Percentiles rank a stretch among this genome's conserved stretches.
Evolutionary conservation across 768 basidiomycete genomes (phyloP).

Genomic region (Hirschioporus abietinus): DNA sequence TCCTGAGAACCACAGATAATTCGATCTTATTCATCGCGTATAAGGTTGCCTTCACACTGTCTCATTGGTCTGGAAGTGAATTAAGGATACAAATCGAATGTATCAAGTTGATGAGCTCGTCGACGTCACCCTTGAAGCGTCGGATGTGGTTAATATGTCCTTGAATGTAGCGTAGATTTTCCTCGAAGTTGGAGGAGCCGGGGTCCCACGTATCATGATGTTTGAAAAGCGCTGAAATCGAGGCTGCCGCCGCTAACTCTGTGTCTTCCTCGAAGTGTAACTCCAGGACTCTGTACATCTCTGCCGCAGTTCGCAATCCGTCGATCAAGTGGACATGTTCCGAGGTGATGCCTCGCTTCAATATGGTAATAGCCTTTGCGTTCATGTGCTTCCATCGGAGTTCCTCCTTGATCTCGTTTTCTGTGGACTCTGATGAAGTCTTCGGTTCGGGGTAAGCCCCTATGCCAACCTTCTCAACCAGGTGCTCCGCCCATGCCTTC

Average conservation of each 20-base stretch:
- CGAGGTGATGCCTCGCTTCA: too few relatives aligned
- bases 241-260: not conserved
- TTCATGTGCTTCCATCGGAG: too few relatives aligned
- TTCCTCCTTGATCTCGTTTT: too few relatives aligned
- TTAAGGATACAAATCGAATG: not conserved
- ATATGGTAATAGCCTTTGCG: too few relatives aligned
- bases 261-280: not conserved
- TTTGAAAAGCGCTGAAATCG: not conserved
- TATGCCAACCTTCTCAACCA: too few relatives aligned
- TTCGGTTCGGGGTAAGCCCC: too few relatives aligned
- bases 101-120: not conserved
- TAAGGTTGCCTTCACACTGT: not conserved
- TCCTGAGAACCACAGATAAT: not conserved
- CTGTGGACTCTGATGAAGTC: too few relatives aligned
- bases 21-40: not conserved
- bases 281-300: not conserved
- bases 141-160: not conserved
- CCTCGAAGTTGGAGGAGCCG: not conserved
- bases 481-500: too few relatives aligned
- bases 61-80: not conserved
- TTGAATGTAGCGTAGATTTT: not conserved
- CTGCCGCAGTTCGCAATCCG: too few relatives aligned
- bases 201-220: not conserved
- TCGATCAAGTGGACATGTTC: too few relatives aligned
- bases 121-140: not conserved